Conservation (phyloP, 495 filamentous ascomycete species). For the Aspergillus cristatus region DNA sequence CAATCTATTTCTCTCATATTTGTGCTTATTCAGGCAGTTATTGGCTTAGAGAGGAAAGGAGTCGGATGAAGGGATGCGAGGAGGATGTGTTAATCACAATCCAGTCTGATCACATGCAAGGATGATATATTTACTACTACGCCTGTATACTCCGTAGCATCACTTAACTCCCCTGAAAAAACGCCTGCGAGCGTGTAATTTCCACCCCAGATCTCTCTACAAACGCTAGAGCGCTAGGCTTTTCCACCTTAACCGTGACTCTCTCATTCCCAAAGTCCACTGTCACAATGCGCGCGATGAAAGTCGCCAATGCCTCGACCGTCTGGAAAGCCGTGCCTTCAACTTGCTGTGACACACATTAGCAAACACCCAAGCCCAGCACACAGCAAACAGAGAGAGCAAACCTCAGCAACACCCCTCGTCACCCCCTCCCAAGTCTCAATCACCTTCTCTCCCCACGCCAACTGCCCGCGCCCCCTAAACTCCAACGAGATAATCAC, state of each 20-base stretch:
- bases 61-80: too few relatives aligned
- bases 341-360: slow-evolving; percentile 28
- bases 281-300: slow-evolving; percentile 42
- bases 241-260: slow-evolving; percentile 46
- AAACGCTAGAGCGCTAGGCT: slow-evolving; percentile 49
- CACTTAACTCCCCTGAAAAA: too few relatives aligned
- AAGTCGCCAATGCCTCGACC: slow-evolving; percentile 47
- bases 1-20: too few relatives aligned
- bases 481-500: slow-evolving; percentile 44
- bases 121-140: too few relatives aligned
- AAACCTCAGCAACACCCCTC: slow-evolving; percentile 35
- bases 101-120: too few relatives aligned
- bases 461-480: slow-evolving; percentile 29
- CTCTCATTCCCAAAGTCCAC: slow-evolving; percentile 42
- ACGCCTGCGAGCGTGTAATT: slow-evolving; percentile 41
- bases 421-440: slow-evolving; percentile 38
- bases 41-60: too few relatives aligned
- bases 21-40: too few relatives aligned
- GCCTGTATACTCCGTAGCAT: too few relatives aligned
- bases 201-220: slow-evolving; percentile 47
- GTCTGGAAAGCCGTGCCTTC: slow-evolving; percentile 47
- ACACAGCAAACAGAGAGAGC: slow-evolving; percentile 5
- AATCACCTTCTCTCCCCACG: slow-evolving; percentile 32
- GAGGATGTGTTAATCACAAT: too few relatives aligned
- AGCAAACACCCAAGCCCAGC: slow-evolving; percentile 3